phyloP scores from a whole-genome alignment of 1,284 basidiomycete genomes.

The Testicularia cyperi region DNA sequence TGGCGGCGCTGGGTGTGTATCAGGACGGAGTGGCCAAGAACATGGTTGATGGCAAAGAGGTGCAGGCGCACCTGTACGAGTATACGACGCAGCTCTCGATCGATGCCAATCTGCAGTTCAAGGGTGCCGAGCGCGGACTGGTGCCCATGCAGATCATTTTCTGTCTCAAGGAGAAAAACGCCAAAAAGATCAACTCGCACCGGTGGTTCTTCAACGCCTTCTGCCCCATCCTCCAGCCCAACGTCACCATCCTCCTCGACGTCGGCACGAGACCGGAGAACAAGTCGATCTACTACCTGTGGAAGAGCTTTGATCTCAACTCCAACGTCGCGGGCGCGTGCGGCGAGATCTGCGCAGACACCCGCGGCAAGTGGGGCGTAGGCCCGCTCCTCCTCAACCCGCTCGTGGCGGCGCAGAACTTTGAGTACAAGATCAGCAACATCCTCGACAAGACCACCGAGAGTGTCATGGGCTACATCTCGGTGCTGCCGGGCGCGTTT shows the following conservation, averaged over 20 bases:
- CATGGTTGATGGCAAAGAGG: slow-evolving; percentile 79
- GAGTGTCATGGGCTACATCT: slow-evolving; percentile 57
- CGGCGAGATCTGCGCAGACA: slow-evolving; percentile 65
- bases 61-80: slow-evolving; percentile 92
- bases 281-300: slow-evolving; percentile 94
- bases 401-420: slow-evolving; percentile 79
- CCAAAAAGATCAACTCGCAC: slow-evolving; percentile 78
- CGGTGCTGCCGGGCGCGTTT: slow-evolving; percentile 49
- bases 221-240: slow-evolving; percentile 68
- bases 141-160: slow-evolving; percentile 62
- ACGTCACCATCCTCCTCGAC: slow-evolving; percentile 84
- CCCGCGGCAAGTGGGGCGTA: slow-evolving; percentile 54
- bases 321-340: slow-evolving; percentile 87
- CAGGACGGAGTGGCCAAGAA: slow-evolving; percentile 81
- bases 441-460: slow-evolving; percentile 59
- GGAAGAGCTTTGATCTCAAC: slow-evolving; percentile 82
- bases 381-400: slow-evolving; percentile 91
- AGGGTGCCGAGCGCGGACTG: slow-evolving; percentile 82
- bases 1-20: slow-evolving; percentile 65
- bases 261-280: slow-evolving; percentile 96
- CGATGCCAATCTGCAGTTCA: slow-evolving; percentile 85
- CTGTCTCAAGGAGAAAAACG: slow-evolving; percentile 58
- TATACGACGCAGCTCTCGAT: slow-evolving; percentile 89
- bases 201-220: slow-evolving; percentile 61
- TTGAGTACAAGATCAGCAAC: slow-evolving; percentile 75